Percentiles rank a stretch among this genome's conserved stretches.
phyloP scores from a whole-genome alignment of 2,329 filamentous ascomycete species.

The Arthrobotrys sphaeroides region DNA sequence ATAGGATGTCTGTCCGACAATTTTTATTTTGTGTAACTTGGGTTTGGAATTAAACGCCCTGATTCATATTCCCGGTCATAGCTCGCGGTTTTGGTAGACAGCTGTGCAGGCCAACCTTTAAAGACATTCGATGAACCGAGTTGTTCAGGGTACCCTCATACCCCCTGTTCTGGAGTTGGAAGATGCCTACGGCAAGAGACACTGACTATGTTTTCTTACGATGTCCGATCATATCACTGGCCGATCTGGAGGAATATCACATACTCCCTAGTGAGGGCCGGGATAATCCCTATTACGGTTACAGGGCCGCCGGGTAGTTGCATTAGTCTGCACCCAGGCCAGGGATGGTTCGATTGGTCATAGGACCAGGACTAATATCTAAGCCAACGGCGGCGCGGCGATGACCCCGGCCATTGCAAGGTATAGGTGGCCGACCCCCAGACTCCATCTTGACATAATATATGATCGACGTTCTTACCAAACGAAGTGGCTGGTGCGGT shows the following conservation, averaged over 20 bases:
- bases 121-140: not conserved
- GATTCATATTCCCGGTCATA: not conserved
- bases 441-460: too few species aligned
- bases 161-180: too few species aligned
- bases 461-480: too few species aligned
- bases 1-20: conserved; percentile 1
- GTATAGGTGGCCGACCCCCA: too few species aligned
- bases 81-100: not conserved
- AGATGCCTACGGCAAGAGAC: too few species aligned
- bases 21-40: not conserved
- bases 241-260: too few species aligned
- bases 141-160: not conserved
- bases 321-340: not conserved
- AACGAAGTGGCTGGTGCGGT: too few species aligned
- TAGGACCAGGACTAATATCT: not conserved
- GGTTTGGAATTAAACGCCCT: not conserved
- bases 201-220: too few species aligned
- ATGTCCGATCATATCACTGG: too few species aligned
- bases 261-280: not conserved
- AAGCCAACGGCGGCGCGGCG: too few species aligned
- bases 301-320: not conserved
- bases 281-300: conserved; percentile 8
- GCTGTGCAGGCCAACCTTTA: not conserved
- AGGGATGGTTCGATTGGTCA: not conserved
- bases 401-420: too few species aligned